Conservation (phyloP, 345 rosid genomes). For the Alliaria petiolata region DNA sequence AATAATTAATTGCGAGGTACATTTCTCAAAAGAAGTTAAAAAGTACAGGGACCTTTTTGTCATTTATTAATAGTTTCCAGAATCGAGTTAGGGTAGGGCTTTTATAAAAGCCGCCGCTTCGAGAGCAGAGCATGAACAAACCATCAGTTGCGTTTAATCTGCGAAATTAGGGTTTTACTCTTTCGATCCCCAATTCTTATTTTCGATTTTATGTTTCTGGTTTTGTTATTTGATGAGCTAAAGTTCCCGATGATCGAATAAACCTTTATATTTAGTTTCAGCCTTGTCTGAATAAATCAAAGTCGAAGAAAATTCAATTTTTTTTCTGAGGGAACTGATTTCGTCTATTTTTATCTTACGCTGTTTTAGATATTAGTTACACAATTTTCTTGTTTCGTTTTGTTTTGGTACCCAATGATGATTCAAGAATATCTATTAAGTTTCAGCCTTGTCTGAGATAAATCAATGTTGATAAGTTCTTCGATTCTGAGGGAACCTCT, state of each 20-base stretch:
- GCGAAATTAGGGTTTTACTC: background rate
- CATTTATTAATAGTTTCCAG: background rate
- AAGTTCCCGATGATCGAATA: slow-evolving; percentile 27
- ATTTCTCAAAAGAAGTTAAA: background rate
- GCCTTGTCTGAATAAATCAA: slow-evolving; percentile 29
- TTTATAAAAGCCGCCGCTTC: slow-evolving; percentile 32
- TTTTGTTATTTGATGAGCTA: background rate
- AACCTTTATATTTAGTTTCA: slow-evolving; percentile 17
- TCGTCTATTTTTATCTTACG: background rate
- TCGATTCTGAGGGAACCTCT: slow-evolving; percentile 28
- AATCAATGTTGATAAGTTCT: slow-evolving; percentile 30
- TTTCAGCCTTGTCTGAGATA: slow-evolving; percentile 38
- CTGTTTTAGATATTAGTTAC: background rate
- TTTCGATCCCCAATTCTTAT: background rate
- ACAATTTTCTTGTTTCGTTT: no score
- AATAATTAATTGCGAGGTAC: background rate
- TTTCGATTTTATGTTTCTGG: background rate
- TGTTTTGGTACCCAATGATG: slow-evolving; percentile 25
- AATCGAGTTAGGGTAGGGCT: slow-evolving; percentile 10
- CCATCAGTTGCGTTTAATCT: background rate
- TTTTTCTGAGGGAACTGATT: slow-evolving; percentile 19
- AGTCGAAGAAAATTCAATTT: slow-evolving; percentile 15
- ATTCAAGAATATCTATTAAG: slow-evolving; percentile 28
- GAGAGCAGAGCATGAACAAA: background rate
- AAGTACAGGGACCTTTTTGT: background rate